Conservation (phyloP, 148 eudicot species). For the Gaultheria prostrata region DNA sequence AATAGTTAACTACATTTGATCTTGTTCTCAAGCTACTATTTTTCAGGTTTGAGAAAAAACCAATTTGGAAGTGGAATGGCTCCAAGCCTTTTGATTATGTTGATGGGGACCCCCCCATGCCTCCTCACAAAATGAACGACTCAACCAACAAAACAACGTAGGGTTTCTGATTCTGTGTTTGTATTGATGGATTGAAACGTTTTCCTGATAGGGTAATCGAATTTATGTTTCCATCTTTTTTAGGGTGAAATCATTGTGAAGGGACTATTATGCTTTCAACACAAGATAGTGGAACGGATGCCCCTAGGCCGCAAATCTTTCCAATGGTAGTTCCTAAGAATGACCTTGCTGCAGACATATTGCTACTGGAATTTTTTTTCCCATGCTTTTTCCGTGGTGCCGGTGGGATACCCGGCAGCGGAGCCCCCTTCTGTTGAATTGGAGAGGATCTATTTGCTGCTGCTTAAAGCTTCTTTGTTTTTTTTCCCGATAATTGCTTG, state of each 20-base stretch:
- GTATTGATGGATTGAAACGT: background rate
- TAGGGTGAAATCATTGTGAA: constrained; percentile 11
- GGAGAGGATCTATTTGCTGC: background rate
- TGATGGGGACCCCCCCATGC: constrained; percentile 4
- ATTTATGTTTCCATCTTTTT: background rate
- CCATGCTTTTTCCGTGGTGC: constrained; percentile 3
- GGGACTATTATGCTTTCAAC: constrained; percentile 16
- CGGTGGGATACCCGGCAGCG: constrained; percentile 15
- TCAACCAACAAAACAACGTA: background rate
- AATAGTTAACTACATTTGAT: background rate
- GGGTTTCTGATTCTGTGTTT: background rate
- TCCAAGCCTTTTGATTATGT: background rate
- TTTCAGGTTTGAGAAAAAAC: background rate
- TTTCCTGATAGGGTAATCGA: background rate
- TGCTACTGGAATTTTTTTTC: background rate
- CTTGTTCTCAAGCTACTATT: background rate
- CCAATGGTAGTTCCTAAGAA: background rate
- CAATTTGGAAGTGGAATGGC: background rate
- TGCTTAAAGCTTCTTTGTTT: background rate
- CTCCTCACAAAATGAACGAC: constrained; percentile 2
- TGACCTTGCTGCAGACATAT: background rate
- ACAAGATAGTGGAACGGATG: constrained; percentile 7
- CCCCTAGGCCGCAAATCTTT: background rate
- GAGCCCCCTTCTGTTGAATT: background rate
- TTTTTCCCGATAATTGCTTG: no score